These are phyloP conservation scores for Gossypium mustelinum DNA, from an alignment of 345 rosid species.

Conservation along the genomic window DNA sequence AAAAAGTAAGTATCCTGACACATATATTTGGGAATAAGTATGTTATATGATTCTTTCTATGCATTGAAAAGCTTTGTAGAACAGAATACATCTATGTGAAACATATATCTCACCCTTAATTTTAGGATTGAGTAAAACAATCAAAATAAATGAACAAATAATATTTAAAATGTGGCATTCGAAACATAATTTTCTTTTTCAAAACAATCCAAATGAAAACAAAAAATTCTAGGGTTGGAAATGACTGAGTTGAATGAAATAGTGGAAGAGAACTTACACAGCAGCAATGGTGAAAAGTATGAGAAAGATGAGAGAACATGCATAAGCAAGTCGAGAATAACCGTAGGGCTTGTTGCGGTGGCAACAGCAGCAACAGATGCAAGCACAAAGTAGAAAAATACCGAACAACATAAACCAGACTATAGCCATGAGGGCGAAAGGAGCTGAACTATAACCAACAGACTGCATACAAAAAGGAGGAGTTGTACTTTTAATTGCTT, in stretches of 20 bases:
- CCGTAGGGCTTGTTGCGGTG: constrained; percentile 33
- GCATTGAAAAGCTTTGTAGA: no score
- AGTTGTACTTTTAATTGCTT: neutral
- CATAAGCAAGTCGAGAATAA: constrained; percentile 39
- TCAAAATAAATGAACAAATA: no score
- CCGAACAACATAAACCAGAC: constrained; percentile 50
- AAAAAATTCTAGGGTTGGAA: neutral
- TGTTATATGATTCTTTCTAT: no score
- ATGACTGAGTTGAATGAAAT: neutral
- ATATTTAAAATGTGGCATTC: no score
- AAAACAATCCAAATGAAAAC: neutral
- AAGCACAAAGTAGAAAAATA: constrained; percentile 26
- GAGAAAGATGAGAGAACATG: constrained; percentile 42
- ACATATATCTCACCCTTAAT: no score
- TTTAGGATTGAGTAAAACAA: no score
- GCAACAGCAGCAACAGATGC: constrained; percentile 36
- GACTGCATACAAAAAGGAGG: constrained; percentile 34
- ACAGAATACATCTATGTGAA: no score
- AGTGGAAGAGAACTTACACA: constrained; percentile 27
- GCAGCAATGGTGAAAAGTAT: constrained; percentile 41
- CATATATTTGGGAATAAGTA: no score
- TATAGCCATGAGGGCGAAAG: constrained; percentile 35
- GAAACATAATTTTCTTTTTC: no score
- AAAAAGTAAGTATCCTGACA: no score
- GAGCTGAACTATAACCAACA: constrained; percentile 44